Percentiles rank a stretch among this genome's conserved stretches.
These are phyloP conservation scores for Jackrogersella minutella DNA, from an alignment of 495 filamentous ascomycete genomes.

Conservation along the genomic window DNA sequence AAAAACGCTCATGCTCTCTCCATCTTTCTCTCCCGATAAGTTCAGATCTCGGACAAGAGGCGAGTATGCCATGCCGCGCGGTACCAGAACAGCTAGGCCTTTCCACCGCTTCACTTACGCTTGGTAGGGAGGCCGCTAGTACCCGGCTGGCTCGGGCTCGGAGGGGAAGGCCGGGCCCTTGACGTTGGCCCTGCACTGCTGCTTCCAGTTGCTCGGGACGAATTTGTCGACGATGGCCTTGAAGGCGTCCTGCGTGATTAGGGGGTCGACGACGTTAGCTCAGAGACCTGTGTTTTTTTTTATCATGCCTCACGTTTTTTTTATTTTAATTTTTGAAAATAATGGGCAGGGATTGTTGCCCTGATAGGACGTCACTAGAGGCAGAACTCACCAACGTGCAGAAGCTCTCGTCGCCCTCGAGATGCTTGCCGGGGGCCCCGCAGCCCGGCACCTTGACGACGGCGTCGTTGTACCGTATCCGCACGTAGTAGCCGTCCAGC, in stretches of 20 bases:
- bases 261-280: constrained; percentile 5
- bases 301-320: not conserved
- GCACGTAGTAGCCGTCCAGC: constrained; percentile 82
- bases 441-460: constrained; percentile 85
- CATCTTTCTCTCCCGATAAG: too few relatives aligned
- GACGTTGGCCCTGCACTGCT: constrained; percentile 73
- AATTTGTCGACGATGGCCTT: constrained; percentile 91
- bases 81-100: too few relatives aligned
- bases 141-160: constrained; percentile 64
- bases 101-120: not conserved
- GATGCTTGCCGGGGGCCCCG: constrained; percentile 76
- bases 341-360: too few relatives aligned
- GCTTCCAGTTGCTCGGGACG: constrained; percentile 80
- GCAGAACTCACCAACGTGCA: constrained; percentile 78
- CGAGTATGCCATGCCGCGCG: too few relatives aligned
- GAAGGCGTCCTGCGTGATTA: constrained; percentile 73
- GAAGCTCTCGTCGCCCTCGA: constrained; percentile 87
- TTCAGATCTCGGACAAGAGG: too few relatives aligned
- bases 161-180: constrained; percentile 62
- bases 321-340: not conserved
- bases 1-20: too few relatives aligned
- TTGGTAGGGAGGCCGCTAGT: constrained; percentile 42
- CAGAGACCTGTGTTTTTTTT: not conserved
- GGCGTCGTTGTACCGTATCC: constrained; percentile 90
- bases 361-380: too few relatives aligned